Conservation (phyloP, 208 protist species). For the Zelonia costaricensis region DNA sequence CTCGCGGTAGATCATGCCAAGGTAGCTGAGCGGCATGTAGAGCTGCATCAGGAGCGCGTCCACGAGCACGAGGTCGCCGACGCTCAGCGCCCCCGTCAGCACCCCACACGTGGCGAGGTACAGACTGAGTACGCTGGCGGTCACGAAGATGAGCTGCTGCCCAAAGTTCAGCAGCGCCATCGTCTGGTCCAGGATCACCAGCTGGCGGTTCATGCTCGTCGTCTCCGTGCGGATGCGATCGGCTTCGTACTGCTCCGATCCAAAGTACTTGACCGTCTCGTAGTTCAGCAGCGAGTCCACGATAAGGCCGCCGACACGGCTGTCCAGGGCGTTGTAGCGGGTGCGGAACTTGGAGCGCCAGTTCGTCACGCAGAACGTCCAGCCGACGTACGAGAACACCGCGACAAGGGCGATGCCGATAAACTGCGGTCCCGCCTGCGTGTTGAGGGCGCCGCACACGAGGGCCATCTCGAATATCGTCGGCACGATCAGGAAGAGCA, state of each 20-base stretch:
- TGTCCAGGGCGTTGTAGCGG: constrained; percentile 92
- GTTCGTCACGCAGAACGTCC: constrained; percentile 88
- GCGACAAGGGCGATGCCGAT: constrained; percentile 82
- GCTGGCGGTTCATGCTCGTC: constrained; percentile 80
- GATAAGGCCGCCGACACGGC: constrained; percentile 82
- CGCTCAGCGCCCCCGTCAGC: constrained; percentile 80
- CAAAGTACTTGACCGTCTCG: constrained; percentile 96
- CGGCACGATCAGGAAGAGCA: constrained; percentile 94
- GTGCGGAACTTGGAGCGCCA: constrained; percentile 89
- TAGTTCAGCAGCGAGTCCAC: constrained; percentile 96
- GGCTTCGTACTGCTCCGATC: constrained; percentile 82
- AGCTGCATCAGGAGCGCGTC: constrained; percentile 95
- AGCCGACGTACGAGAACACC: constrained; percentile 85
- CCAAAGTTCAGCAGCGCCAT: constrained; percentile 94
- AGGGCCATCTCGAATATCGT: constrained; percentile 92
- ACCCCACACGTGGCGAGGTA: constrained; percentile 88
- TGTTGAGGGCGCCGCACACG: constrained; percentile 89
- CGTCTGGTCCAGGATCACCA: constrained; percentile 81
- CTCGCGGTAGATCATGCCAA: constrained; percentile 96
- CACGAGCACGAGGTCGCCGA: constrained; percentile 95
- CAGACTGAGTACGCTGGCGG: constrained; percentile 75
- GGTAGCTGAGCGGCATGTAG: constrained; percentile 96
- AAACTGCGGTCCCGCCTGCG: constrained; percentile 80
- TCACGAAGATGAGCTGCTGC: constrained; percentile 93
- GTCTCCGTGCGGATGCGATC: constrained; percentile 70